Evolutionary conservation across 1,139 yeast genomes (phyloP), one percentile per base, ranked within the genome.

Genomic region (Zygoascus hellenicus): DNA sequence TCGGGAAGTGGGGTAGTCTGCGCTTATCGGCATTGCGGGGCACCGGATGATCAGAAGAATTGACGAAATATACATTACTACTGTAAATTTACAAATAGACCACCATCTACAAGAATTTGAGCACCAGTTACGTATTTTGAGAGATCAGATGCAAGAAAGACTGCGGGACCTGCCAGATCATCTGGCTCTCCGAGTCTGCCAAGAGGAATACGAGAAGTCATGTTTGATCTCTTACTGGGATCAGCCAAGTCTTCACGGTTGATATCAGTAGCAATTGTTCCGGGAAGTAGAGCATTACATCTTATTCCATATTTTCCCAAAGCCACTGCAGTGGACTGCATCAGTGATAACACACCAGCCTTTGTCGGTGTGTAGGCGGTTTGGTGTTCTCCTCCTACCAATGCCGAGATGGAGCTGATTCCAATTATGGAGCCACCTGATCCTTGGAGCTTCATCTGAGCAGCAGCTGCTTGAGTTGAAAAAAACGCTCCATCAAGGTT

Each of bases 131-230:
- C 70, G 49, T 72, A 73, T 13, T 53, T 48, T 19, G 74, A 61
- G 45, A 69, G 50, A 39, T 72, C 77, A 48, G 74, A 68, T 1
- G 74, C 75, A 35, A 73, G 56, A 54, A 72, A 73, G 1, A 71
- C 64, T 9, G 72, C 76, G 3, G 78, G 77, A 0, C 77, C 78
- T 2, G 72, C 75, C 48, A 75, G 53, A 54, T 75, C 78, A 10
- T 62, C 59, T 1, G 77, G 68, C 11, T 57, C 53, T 0, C 77
- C 78, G 45, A 74, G 55, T 54, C 78, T 61, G 1, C 74, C 73
- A 45, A 74, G 57, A 6, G 78, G 77, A n/a, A 71, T 68, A 51
- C 76, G 59, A 2, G 47, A 44, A 10, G 48, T 45, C 53, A 60
- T 58, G 31, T 60, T 61, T 45, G 69, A 66, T 3, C 63, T 58